Base-by-base conservation (phyloP, 2,329 filamentous ascomycete species). In the Tolypocladium cylindrosporum region DNA sequence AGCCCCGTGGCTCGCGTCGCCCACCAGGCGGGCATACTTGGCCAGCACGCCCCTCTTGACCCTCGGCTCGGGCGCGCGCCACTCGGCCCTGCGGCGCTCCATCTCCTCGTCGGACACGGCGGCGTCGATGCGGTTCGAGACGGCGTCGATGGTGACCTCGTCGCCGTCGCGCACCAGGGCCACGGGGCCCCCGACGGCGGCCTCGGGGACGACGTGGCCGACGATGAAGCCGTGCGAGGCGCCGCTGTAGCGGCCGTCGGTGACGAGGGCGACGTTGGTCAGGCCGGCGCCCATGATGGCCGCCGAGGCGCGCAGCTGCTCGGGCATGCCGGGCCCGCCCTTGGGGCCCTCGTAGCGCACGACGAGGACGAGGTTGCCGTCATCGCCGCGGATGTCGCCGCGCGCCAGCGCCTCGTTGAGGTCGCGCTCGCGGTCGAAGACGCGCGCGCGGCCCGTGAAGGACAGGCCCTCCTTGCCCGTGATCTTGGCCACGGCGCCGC, bases 291-390 rank as follows among this genome's bases (percentile, higher is more conserved):
- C 93, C 88, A 96, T 96, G 64, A 97, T 90, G 21, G 92, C 90
- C 0, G 91, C 91, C 59, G 84, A 89, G 13, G 93, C 90, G 70
- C 89, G 91, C 51, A 97, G 81, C 74, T 96, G 91, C 74, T 97
- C 93, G 2, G 92, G 93, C 93, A 97, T 97, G 50, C 93, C 93
- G 0, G 93, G 93, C 0, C 93, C 93, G 61, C 93, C 93, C 69
- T 90, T 92, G 14, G 93, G 93, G 0, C 93, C 93, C 71, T 97
- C 93, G 70, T 97, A 97, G 27, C 93, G 87, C 57, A 97, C 91
- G 39, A 97, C 85, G 36, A 97, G 77, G 24, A 97, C 93, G 16
- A 96, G 80, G 68, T 95, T 94, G 68, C 94, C 90, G 60, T 76
- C 75, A 21, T 74, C 71, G 24, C 68, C 65, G 41, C 64, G 69